phyloP scores from a whole-genome alignment of 371 early-diverging fungal genomes.

The Mortierella sp. region DNA sequence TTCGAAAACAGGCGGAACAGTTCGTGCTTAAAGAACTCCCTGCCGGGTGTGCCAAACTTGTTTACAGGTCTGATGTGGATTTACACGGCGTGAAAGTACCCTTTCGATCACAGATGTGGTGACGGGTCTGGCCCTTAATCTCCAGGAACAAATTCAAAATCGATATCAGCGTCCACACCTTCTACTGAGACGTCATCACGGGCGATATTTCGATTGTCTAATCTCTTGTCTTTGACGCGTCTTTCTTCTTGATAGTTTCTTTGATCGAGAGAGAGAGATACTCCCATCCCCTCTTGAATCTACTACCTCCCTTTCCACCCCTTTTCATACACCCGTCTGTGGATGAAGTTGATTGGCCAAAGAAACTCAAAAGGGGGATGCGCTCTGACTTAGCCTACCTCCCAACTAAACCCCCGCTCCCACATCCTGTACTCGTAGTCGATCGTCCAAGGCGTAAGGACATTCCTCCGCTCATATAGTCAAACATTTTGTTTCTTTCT shows the following conservation, averaged over 20 bases:
- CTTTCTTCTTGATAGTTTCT: no score
- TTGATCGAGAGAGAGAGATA: no score
- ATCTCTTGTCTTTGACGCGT: no score
- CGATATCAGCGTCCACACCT: no score
- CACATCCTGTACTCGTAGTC: background rate
- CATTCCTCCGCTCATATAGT: background rate
- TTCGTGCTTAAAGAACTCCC: no score
- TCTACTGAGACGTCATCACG: no score
- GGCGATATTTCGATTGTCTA: no score
- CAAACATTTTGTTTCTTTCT: background rate
- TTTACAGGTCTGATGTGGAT: background rate
- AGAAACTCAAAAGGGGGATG: background rate
- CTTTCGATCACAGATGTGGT: background rate
- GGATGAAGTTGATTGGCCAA: background rate
- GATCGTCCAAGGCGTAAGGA: no score
- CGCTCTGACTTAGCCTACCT: background rate
- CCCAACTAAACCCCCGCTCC: background rate
- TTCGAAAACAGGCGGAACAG: slow-evolving; percentile 29
- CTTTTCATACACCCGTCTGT: background rate
- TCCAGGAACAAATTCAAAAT: no score
- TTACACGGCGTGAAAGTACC: background rate
- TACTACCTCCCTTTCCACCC: background rate
- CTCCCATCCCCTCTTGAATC: background rate
- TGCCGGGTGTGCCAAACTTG: background rate
- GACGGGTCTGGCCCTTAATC: slow-evolving; percentile 6